These are phyloP conservation scores for Tolypocladium album DNA, from an alignment of 2,329 filamentous ascomycete species.

Conservation along the genomic window DNA sequence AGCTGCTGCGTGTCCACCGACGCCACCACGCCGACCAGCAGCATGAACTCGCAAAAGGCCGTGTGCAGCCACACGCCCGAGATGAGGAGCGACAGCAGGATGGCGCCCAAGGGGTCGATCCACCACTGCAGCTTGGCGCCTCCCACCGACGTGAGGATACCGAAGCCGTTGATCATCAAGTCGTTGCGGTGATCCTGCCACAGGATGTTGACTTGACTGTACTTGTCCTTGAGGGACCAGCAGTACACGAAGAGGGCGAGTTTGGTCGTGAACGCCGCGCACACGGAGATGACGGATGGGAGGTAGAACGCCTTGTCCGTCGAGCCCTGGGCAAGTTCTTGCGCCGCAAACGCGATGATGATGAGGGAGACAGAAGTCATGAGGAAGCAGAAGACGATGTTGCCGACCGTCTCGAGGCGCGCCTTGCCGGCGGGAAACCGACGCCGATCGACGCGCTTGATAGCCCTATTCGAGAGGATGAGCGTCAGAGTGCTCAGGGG, in stretches of 20 bases:
- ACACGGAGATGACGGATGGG: constrained; percentile 76
- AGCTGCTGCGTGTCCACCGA: constrained; percentile 80
- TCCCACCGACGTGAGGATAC: constrained; percentile 82
- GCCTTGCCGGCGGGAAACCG: constrained; percentile 90
- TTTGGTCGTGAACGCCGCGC: constrained; percentile 77
- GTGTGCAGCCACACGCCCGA: constrained; percentile 73
- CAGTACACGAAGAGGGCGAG: constrained; percentile 80
- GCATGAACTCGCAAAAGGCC: constrained; percentile 78
- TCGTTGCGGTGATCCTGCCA: constrained; percentile 98
- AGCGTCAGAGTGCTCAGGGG: constrained; percentile 81
- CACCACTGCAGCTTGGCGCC: constrained; percentile 86
- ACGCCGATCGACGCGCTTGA: constrained; percentile 73
- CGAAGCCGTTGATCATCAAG: constrained; percentile 90
- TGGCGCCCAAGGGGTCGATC: constrained; percentile 88
- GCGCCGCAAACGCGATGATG: constrained; percentile 77
- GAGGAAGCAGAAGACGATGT: constrained; percentile 91
- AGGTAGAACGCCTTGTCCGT: constrained; percentile 61
- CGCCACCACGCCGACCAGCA: constrained; percentile 82
- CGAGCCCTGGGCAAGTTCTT: constrained; percentile 50
- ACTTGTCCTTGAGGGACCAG: constrained; percentile 80
- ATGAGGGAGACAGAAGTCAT: constrained; percentile 91
- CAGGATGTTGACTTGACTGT: constrained; percentile 82
- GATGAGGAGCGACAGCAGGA: constrained; percentile 71
- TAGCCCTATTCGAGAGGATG: constrained; percentile 77
- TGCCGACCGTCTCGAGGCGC: constrained; percentile 88